Base-by-base conservation (phyloP, 2,329 filamentous ascomycete genomes). In the Emergomyces pasteurianus region DNA sequence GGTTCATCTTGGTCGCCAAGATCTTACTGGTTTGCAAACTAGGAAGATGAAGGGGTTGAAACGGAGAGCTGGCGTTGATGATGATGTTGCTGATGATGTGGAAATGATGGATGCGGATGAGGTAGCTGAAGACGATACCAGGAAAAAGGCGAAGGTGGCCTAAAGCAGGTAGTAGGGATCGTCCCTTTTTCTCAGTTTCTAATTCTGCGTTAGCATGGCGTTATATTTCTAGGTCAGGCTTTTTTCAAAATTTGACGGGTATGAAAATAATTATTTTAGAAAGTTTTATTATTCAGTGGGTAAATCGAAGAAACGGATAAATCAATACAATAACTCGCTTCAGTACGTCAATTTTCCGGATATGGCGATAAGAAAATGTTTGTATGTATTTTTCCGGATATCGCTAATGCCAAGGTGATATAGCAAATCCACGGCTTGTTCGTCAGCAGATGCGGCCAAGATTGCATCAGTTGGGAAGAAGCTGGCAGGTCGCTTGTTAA, bases 21-120 rank as follows among this genome's bases (percentile, higher is more conserved):
- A 99, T 77, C 82, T 99, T 62, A 81, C 80, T 71, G 83, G 88
- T 68, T 76, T 99, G 75, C 94, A 99, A 80, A 95, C 92, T 59
- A 86, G 94, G 72, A 99, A 99, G 85, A 97, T 99, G 92, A 99
- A 99, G 85, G 94, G 92, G 67, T 76, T 99, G 67, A 99, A 97
- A 84, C 83, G 94, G 66, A 85, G 82, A 65, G 84, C 90, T 60
- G 86, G 86, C 64, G 77, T 83, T 28, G 81, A 80, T 49, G 79
- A 79, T 28, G 83, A 82, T 58, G 79, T 77, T n/a, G n/a, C n/a
- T 3, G 78, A 69, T 18, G 78, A 78, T 62, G 74, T 70, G 49
- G 79, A 81, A 58, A 80, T 76, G 61, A 79, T 78, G 66, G 77
- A 79, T 61, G 74, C 71, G 21, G 74, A 76, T 64, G 73, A 73